Evolutionary conservation across 495 filamentous ascomycete species (phyloP).

Genomic region (Aspergillus avenaceus): DNA sequence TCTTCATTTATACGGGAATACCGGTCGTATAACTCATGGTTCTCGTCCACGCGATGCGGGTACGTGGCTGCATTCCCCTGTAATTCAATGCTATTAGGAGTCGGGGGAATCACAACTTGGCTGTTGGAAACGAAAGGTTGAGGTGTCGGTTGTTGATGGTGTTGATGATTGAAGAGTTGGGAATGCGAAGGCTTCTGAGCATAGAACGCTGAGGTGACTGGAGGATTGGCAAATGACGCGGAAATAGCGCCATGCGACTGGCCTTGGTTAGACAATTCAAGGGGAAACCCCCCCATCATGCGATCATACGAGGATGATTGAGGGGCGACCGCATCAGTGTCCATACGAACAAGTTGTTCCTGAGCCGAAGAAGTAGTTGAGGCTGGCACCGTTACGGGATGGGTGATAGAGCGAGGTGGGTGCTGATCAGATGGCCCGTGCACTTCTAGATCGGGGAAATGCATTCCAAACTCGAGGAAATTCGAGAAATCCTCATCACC

Average conservation of each 20-base stretch:
- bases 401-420: conserved; percentile 27
- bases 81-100: conserved; percentile 88
- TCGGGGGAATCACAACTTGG: conserved; percentile 74
- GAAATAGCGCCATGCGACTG: conserved; percentile 22
- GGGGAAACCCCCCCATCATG: conserved; percentile 32
- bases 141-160: conserved; percentile 29
- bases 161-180: conserved; percentile 18
- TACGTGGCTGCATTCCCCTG: conserved; percentile 64
- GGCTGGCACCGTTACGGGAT: conserved; percentile 28
- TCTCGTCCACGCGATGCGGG: conserved; percentile 57
- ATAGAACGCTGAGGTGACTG: conserved; percentile 36
- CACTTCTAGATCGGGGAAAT: conserved; percentile 44
- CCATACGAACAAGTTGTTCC: conserved; percentile 24
- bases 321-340: conserved; percentile 21
- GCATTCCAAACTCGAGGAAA: conserved; percentile 51
- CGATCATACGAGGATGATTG: conserved; percentile 28
- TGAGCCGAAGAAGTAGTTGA: conserved; percentile 21
- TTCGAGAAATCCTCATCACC: conserved; percentile 50
- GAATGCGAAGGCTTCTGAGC: conserved; percentile 31
- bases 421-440: conserved; percentile 34
- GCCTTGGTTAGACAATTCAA: conserved; percentile 29
- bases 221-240: conserved; percentile 29
- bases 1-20: conserved; percentile 76
- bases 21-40: conserved; percentile 63
- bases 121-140: conserved; percentile 49